These are phyloP conservation scores for Boletus tylopilopsis DNA, from an alignment of 768 basidiomycete species.

Conservation along the genomic window DNA sequence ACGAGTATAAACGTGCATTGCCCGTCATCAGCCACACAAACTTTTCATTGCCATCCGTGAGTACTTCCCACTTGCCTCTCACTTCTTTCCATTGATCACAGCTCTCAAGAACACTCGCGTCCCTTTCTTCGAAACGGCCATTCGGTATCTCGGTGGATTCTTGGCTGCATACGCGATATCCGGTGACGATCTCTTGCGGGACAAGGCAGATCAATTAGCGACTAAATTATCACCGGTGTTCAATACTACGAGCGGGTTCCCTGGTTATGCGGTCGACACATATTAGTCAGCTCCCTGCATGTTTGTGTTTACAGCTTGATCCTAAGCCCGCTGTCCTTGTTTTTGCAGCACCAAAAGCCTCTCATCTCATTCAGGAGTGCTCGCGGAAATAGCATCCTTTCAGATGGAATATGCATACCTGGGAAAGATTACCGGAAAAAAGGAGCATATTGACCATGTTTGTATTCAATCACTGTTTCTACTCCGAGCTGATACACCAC, in stretches of 20 bases:
- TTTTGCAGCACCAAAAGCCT: neutral
- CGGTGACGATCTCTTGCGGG: constrained; percentile 55
- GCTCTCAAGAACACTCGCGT: constrained; percentile 27
- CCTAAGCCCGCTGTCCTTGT: neutral
- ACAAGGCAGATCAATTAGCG: constrained; percentile 74
- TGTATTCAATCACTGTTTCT: constrained; percentile 14
- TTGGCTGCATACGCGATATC: constrained; percentile 80
- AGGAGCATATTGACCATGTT: constrained; percentile 56
- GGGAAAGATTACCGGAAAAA: constrained; percentile 71
- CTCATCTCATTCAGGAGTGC: constrained; percentile 29
- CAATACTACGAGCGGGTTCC: constrained; percentile 63
- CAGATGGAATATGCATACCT: constrained; percentile 87
- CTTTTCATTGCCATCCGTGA: constrained; percentile 46
- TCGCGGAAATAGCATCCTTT: constrained; percentile 77
- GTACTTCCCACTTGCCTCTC: neutral
- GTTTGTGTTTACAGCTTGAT: neutral
- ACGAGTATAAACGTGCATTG: constrained; percentile 65
- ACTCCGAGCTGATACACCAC: neutral
- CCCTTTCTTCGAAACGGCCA: constrained; percentile 81
- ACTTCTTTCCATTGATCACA: neutral
- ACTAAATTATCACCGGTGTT: constrained; percentile 67
- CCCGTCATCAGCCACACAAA: constrained; percentile 44
- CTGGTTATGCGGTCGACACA: constrained; percentile 67
- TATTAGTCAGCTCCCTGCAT: constrained; percentile 37
- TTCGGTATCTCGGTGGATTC: constrained; percentile 85